These are phyloP conservation scores for Dissophora ornata DNA, from an alignment of 192 early-diverging fungal genomes.

Conservation along the genomic window DNA sequence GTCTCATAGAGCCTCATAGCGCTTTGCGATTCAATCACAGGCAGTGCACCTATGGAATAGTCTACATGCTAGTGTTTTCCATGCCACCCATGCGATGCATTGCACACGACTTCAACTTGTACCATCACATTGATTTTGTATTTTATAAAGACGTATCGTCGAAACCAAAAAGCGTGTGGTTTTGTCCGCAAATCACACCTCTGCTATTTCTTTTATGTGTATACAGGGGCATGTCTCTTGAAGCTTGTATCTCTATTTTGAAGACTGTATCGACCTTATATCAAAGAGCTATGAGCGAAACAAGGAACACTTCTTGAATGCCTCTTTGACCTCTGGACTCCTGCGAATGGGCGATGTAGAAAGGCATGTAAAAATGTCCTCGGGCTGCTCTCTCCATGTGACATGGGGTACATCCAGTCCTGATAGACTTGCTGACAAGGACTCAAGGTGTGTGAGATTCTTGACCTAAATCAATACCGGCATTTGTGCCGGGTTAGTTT, in stretches of 20 bases:
- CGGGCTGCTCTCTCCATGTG: conserved; percentile 82
- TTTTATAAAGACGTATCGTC: too few species aligned
- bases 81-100: neutral
- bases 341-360: conserved; percentile 76
- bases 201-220: too few species aligned
- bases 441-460: conserved; percentile 70
- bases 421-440: conserved; percentile 65
- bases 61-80: neutral
- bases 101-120: too few species aligned
- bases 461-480: conserved; percentile 61
- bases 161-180: too few species aligned
- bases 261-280: too few species aligned
- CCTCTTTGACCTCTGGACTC: conserved; percentile 55
- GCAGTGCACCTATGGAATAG: neutral
- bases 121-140: too few species aligned
- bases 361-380: conserved; percentile 77
- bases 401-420: conserved; percentile 67
- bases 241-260: too few species aligned
- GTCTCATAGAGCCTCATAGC: conserved; percentile 20
- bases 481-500: neutral
- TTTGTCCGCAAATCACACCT: neutral
- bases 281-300: conserved; percentile 37
- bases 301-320: conserved; percentile 60
- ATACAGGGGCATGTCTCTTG: too few species aligned
- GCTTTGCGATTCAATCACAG: conserved; percentile 29